Evolutionary conservation across 148 eudicot genomes (phyloP), one percentile per base, ranked within the genome.

Genomic region (Camellia granthamiana): DNA sequence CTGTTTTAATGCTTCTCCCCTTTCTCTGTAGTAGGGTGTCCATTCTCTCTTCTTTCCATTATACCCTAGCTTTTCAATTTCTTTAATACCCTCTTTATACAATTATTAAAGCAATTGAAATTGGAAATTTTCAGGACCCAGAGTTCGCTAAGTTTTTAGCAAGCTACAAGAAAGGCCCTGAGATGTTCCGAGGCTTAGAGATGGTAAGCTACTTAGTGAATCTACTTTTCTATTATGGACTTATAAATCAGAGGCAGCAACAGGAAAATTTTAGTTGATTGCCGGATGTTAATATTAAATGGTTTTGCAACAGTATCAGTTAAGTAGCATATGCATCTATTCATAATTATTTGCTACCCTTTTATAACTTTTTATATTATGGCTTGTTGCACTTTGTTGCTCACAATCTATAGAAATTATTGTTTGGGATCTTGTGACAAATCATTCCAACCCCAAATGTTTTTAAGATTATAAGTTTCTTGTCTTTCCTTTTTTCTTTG

Each of bases 51-150:
- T 23, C 46, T 64, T 46, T 62, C 43, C 14, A 7, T 77, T 66
- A n/a, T 9, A 11, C 18, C 60, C 55, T 76, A 44, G 52, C 44
- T 55, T 52, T 42, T 81, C 7, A 43, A 14, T 12, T 58, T 42
- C 18, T 43, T 71, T 18, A 1, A 62, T 76, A 13, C 18, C 18
- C 47, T 65, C 23, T 66, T 49, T 46, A 11, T 55, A 30, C 64
- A 5, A 55, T 77, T 78, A 44, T 67, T 59, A 78, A 68, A 52
- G 46, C 16, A 59, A 66, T 72, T 56, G n/a, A 56, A 16, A 54
- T 72, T 81, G 63, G 72, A 18, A 60, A 70, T 83, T 83, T 30
- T 70, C 91, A 94, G 98, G 95, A 94, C 82, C 94, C 93, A 76
- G 81, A 80, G 80, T 92, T 92, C 71, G 72, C 51, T n/a, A 72